Percentiles rank a stretch among this genome's conserved stretches.
phyloP scores from a whole-genome alignment of 805 yeast genomes.

The Debaryomyces tyrocola region DNA sequence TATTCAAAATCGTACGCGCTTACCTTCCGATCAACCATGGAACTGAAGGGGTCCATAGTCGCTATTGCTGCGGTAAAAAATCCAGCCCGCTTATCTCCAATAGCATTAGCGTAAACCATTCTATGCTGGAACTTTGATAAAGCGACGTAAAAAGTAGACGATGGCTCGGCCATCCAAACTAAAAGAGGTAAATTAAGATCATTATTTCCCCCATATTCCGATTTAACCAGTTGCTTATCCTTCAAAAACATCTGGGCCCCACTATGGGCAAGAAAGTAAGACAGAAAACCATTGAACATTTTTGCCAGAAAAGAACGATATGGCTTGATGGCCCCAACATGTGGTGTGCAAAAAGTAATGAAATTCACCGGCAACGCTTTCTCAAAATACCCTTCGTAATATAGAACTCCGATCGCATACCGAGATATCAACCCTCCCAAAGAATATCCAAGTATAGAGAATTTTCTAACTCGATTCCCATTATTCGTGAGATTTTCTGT shows the following conservation, averaged over 20 bases:
- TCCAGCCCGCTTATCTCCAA: conserved; percentile 77
- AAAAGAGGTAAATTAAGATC: conserved; percentile 51
- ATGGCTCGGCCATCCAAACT: conserved; percentile 61
- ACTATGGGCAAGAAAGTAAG: conserved; percentile 64
- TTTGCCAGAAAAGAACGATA: conserved; percentile 44
- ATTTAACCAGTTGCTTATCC: conserved; percentile 24
- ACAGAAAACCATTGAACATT: conserved; percentile 63
- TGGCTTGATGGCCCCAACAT: conserved; percentile 64
- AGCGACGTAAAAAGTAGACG: conserved; percentile 59
- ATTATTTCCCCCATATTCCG: conserved; percentile 2
- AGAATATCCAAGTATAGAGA: conserved; percentile 43
- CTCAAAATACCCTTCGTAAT: conserved; percentile 53
- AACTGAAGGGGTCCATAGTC: conserved; percentile 57
- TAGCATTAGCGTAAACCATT: conserved; percentile 69
- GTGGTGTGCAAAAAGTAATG: conserved; percentile 58
- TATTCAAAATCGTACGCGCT: conserved; percentile 42
- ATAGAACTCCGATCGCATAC: conserved; percentile 47
- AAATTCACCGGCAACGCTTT: conserved; percentile 55
- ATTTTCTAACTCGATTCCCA: conserved; percentile 28
- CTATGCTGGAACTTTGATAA: conserved; percentile 52
- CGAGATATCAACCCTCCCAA: conserved; percentile 44
- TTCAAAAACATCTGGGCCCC: conserved; percentile 73
- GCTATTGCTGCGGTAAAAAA: conserved; percentile 84
- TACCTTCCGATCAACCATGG: conserved; percentile 43
- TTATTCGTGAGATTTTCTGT: conserved; percentile 12